Percentiles rank a stretch among this genome's conserved stretches.
phyloP scores from a whole-genome alignment of 2,329 filamentous ascomycete genomes.

The Penicillium janthinellum region DNA sequence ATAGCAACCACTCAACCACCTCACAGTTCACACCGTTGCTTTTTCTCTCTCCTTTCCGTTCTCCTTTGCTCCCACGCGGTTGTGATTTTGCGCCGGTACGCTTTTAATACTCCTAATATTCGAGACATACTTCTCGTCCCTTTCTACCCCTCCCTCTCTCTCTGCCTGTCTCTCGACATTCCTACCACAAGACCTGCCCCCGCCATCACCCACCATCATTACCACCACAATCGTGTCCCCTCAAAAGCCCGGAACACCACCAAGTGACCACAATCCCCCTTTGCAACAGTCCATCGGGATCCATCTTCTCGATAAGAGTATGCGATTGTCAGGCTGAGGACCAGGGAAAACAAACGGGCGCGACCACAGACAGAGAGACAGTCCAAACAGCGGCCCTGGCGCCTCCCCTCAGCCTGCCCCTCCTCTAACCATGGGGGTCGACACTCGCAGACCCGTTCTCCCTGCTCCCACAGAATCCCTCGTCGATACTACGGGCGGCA shows the following conservation, averaged over 20 bases:
- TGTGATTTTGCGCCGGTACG: constrained; percentile 31
- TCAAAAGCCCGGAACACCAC: constrained; percentile 20
- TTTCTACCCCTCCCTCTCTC: constrained; percentile 13
- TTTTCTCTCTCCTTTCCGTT: constrained; percentile 14
- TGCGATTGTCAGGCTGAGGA: constrained; percentile 40
- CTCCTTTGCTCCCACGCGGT: constrained; percentile 13
- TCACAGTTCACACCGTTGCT: constrained; percentile 11
- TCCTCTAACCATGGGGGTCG: constrained; percentile 49
- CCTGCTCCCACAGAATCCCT: constrained; percentile 55
- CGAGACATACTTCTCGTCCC: constrained; percentile 17
- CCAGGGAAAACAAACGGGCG: background rate
- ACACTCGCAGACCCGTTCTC: constrained; percentile 51
- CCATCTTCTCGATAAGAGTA: constrained; percentile 30
- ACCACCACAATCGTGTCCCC: constrained; percentile 19
- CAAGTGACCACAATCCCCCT: constrained; percentile 23
- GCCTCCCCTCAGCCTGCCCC: constrained; percentile 11
- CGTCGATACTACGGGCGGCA: constrained; percentile 47
- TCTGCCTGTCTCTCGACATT: constrained; percentile 11
- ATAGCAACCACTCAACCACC: constrained; percentile 16
- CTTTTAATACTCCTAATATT: constrained; percentile 11
- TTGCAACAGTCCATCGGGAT: constrained; percentile 14
- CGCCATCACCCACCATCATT: constrained; percentile 9
- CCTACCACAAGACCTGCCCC: constrained; percentile 11
- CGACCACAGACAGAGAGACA: background rate
- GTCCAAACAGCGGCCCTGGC: background rate